phyloP scores from a whole-genome alignment of 2,329 filamentous ascomycete species.

The Epichloe gansuensis region DNA sequence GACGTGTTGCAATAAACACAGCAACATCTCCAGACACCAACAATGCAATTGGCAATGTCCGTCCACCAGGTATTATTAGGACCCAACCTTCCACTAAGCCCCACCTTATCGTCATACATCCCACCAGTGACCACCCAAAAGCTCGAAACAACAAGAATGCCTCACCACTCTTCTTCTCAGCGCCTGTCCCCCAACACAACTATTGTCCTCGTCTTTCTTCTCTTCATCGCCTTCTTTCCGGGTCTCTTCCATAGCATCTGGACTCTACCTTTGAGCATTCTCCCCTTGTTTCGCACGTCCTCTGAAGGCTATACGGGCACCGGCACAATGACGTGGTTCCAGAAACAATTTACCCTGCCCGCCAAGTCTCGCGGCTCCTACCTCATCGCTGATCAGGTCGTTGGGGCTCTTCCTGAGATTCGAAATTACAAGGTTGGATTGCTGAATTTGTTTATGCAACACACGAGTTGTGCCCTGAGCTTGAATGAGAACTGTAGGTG shows the following conservation, averaged over 20 bases:
- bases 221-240: constrained; percentile 41
- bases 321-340: constrained; percentile 57
- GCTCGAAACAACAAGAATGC: constrained; percentile 1
- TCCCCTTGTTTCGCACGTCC: constrained; percentile 21
- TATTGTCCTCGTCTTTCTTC: constrained; percentile 31
- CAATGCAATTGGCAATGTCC: not conserved
- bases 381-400: constrained; percentile 70
- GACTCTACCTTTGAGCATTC: constrained; percentile 32
- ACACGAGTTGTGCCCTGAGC: constrained; percentile 81
- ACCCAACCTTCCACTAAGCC: not conserved
- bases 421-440: constrained; percentile 71
- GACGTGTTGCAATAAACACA: not conserved
- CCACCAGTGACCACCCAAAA: not conserved
- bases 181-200: constrained; percentile 26
- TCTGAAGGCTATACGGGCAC: constrained; percentile 18
- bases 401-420: constrained; percentile 64
- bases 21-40: not conserved
- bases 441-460: constrained; percentile 84
- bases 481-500: constrained; percentile 74
- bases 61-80: too few relatives aligned
- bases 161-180: constrained; percentile 8
- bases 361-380: constrained; percentile 70
- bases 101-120: constrained; percentile 5
- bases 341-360: constrained; percentile 75
- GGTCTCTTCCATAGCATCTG: constrained; percentile 38